Percentiles rank a stretch among this genome's conserved stretches.
Conservation (phyloP, 2,329 filamentous ascomycete species). For the Hypomyces perniciosus region DNA sequence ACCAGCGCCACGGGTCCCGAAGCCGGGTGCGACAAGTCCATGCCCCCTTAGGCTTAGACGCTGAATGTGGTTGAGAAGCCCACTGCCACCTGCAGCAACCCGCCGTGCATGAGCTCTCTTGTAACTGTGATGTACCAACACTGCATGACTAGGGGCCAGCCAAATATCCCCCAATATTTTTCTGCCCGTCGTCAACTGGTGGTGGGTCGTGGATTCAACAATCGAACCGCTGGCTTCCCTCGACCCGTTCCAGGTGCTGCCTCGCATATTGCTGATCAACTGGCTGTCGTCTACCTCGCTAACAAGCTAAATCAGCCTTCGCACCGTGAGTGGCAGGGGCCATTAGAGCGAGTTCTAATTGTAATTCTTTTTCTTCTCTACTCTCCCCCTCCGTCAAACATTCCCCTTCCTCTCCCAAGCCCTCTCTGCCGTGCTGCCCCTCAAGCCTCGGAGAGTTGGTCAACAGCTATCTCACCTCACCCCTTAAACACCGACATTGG, state of each 20-base stretch:
- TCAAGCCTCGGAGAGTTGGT: slow-evolving; percentile 19
- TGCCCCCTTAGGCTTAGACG: slow-evolving; percentile 15
- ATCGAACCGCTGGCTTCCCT: slow-evolving; percentile 21
- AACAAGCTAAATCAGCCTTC: background rate
- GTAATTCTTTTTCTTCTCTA: slow-evolving; percentile 3
- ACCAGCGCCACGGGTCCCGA: slow-evolving; percentile 7
- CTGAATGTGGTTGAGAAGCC: slow-evolving; percentile 20
- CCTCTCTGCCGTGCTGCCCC: slow-evolving; percentile 8
- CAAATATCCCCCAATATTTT: slow-evolving; percentile 30
- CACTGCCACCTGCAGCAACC: slow-evolving; percentile 13
- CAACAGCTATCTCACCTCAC: slow-evolving; percentile 1
- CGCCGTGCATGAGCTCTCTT: slow-evolving; percentile 3
- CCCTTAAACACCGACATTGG: slow-evolving; percentile 2
- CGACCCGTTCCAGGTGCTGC: slow-evolving; percentile 18
- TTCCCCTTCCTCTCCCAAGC: slow-evolving; percentile 12
- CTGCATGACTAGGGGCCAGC: slow-evolving; percentile 6
- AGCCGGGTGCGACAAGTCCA: slow-evolving; percentile 7
- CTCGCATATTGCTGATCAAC: slow-evolving; percentile 1
- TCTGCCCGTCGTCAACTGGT: slow-evolving; percentile 23
- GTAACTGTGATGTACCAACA: slow-evolving; percentile 6
- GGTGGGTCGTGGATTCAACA: slow-evolving; percentile 33
- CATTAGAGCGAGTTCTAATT: slow-evolving; percentile 16
- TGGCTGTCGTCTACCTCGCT: background rate
- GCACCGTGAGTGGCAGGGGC: slow-evolving; percentile 17
- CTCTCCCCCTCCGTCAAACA: background rate